These are phyloP conservation scores for Candida ponderosae DNA, from an alignment of 805 yeast species.

Conservation along the genomic window DNA sequence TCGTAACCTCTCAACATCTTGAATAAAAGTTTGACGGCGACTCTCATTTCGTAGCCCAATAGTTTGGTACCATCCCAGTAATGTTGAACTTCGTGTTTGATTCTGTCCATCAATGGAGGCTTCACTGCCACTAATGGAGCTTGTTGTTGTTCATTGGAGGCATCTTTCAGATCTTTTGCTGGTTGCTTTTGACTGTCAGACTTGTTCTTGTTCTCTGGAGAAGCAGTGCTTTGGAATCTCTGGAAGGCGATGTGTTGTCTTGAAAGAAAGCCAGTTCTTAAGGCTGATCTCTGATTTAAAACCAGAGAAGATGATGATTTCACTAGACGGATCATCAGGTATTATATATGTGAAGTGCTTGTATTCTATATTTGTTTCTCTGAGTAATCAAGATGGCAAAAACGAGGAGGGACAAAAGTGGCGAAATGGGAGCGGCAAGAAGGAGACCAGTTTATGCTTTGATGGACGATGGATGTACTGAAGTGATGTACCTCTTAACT, in stretches of 20 bases:
- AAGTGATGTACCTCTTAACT: too few relatives aligned
- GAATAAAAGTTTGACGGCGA: slow-evolving; percentile 71
- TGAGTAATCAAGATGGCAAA: too few relatives aligned
- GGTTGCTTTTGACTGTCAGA: not conserved
- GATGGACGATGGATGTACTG: too few relatives aligned
- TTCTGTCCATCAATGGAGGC: slow-evolving; percentile 65
- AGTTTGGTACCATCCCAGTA: slow-evolving; percentile 96
- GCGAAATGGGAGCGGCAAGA: too few relatives aligned
- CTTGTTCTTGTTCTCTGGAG: not conserved
- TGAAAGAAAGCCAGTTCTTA: too few relatives aligned
- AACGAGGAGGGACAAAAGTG: too few relatives aligned
- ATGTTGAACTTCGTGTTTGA: slow-evolving; percentile 84
- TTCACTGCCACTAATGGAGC: slow-evolving; percentile 22
- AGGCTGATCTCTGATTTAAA: too few relatives aligned
- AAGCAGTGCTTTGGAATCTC: not conserved
- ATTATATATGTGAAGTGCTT: too few relatives aligned
- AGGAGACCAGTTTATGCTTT: too few relatives aligned
- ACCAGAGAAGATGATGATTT: too few relatives aligned
- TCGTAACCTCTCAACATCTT: slow-evolving; percentile 89
- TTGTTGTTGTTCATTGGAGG: not conserved
- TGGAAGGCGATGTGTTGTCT: not conserved
- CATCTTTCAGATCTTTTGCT: not conserved
- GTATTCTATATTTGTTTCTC: too few relatives aligned
- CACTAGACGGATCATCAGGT: too few relatives aligned
- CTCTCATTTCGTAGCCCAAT: slow-evolving; percentile 80